Conservation (phyloP, 805 yeast genomes). For the Cyberlindnera maritima region DNA sequence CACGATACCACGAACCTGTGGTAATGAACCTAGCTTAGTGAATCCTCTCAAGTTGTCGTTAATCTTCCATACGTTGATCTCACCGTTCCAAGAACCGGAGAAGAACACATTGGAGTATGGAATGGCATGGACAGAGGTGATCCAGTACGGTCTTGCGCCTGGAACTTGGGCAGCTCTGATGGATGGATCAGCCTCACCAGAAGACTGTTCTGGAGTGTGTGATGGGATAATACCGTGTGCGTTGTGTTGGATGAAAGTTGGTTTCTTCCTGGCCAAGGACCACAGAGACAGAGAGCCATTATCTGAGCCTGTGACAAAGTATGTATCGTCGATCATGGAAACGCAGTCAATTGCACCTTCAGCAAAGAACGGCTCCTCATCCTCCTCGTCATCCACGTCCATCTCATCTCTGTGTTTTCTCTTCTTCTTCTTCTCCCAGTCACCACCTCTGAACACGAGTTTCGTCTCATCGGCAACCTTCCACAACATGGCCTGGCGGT, state of each 20-base stretch:
- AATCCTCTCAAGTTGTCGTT: conserved; percentile 63
- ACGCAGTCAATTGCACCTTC: conserved; percentile 94
- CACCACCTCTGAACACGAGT: conserved; percentile 91
- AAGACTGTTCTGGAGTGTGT: conserved; percentile 48
- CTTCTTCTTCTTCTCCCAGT: conserved; percentile 39
- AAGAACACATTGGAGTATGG: conserved; percentile 84
- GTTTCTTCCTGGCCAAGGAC: conserved; percentile 89
- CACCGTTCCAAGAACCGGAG: conserved; percentile 87
- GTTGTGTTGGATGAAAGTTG: conserved; percentile 61
- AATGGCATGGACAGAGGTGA: conserved; percentile 75
- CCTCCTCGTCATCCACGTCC: conserved; percentile 29
- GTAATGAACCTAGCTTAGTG: conserved; percentile 50
- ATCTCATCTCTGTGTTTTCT: conserved; percentile 32
- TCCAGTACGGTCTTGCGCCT: conserved; percentile 75
- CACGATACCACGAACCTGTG: conserved; percentile 66
- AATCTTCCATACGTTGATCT: conserved; percentile 74
- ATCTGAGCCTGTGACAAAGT: conserved; percentile 93
- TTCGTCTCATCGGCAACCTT: conserved; percentile 94
- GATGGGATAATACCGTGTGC: conserved; percentile 73
- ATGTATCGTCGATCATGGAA: conserved; percentile 86
- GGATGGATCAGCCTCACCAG: conserved; percentile 44
- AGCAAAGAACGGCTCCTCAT: conserved; percentile 42
- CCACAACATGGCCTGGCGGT: conserved; percentile 95
- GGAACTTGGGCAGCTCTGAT: conserved; percentile 55
- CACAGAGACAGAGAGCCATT: conserved; percentile 89